Percentiles rank a stretch among this genome's conserved stretches.
Evolutionary conservation across 139 green algal genomes (phyloP).

Genomic region (Coelastrella sp.): DNA sequence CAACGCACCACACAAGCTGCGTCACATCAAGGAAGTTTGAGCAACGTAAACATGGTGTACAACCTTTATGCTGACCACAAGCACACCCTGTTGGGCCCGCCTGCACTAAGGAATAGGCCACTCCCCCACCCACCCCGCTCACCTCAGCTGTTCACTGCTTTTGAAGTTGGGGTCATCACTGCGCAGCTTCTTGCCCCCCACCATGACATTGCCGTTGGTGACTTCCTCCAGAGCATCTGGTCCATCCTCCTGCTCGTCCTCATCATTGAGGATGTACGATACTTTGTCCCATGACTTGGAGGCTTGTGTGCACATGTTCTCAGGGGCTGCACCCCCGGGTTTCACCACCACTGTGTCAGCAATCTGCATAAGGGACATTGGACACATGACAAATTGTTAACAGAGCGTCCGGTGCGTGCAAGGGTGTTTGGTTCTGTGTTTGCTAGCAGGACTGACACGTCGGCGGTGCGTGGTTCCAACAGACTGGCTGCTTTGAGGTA

Average conservation of each 20-base stretch:
- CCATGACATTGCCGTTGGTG: slow-evolving; percentile 58
- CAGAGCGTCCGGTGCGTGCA: too few species aligned
- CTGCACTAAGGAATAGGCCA: too few species aligned
- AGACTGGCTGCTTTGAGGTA: too few species aligned
- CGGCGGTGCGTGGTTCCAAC: too few species aligned
- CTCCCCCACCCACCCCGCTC: background rate
- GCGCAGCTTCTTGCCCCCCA: slow-evolving; percentile 71
- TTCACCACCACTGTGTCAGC: slow-evolving; percentile 89
- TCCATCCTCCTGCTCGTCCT: slow-evolving; percentile 63
- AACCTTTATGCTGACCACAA: too few species aligned
- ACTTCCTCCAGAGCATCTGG: slow-evolving; percentile 61
- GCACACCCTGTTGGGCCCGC: too few species aligned
- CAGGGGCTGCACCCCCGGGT: slow-evolving; percentile 61
- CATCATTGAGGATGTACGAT: slow-evolving; percentile 66
- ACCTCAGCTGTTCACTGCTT: slow-evolving; percentile 77
- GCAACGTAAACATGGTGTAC: too few species aligned
- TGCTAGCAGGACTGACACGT: too few species aligned
- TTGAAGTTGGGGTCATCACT: slow-evolving; percentile 87
- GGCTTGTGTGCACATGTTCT: slow-evolving; percentile 73
- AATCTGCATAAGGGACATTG: slow-evolving; percentile 62
- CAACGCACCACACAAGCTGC: too few species aligned
- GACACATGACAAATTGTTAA: background rate
- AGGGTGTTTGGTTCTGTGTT: too few species aligned
- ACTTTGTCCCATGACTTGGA: slow-evolving; percentile 73
- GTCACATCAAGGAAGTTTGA: too few species aligned